Evolutionary conservation across 306 rosid species (phyloP).

Genomic region (Macrotyloma uniflorum): DNA sequence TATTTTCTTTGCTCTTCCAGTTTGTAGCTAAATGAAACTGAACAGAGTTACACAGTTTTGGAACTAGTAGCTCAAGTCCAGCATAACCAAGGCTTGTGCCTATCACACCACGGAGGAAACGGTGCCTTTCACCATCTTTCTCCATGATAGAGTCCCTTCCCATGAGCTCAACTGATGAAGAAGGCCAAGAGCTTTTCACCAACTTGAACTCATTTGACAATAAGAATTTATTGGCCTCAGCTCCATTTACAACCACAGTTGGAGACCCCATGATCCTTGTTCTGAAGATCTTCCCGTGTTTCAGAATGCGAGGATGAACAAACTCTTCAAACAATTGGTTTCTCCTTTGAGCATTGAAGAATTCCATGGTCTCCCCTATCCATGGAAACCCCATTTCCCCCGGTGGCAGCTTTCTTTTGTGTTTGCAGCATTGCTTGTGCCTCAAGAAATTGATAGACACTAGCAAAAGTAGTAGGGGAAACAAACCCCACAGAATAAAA

Average conservation of each 20-base stretch:
- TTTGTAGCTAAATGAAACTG: conserved; percentile 44
- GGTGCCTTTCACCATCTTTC: conserved; percentile 70
- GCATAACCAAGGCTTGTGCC: conserved; percentile 52
- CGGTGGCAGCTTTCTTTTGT: conserved; percentile 58
- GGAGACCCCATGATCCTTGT: conserved; percentile 87
- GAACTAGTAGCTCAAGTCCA: conserved; percentile 62
- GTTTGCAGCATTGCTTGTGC: conserved; percentile 42
- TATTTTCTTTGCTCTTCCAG: conserved; percentile 54
- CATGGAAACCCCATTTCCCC: conserved; percentile 80
- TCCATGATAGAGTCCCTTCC: conserved; percentile 81
- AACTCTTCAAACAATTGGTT: conserved; percentile 69
- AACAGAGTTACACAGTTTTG: conserved; percentile 58
- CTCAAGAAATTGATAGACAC: conserved; percentile 40
- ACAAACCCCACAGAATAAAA: conserved; percentile 39
- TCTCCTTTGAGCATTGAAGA: conserved; percentile 67
- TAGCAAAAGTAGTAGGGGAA: conserved; percentile 39
- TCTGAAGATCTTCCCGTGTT: conserved; percentile 71
- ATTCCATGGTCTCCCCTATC: conserved; percentile 83
- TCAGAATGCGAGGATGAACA: conserved; percentile 52
- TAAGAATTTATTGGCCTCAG: conserved; percentile 70
- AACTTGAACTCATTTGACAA: conserved; percentile 82
- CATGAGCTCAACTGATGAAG: conserved; percentile 82
- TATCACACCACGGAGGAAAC: conserved; percentile 58
- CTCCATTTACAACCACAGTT: conserved; percentile 77
- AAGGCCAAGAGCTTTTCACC: conserved; percentile 91